Percentiles rank a stretch among this genome's conserved stretches.
Evolutionary conservation across 345 rosid genomes (phyloP).

Genomic region (Heritiera littoralis): DNA sequence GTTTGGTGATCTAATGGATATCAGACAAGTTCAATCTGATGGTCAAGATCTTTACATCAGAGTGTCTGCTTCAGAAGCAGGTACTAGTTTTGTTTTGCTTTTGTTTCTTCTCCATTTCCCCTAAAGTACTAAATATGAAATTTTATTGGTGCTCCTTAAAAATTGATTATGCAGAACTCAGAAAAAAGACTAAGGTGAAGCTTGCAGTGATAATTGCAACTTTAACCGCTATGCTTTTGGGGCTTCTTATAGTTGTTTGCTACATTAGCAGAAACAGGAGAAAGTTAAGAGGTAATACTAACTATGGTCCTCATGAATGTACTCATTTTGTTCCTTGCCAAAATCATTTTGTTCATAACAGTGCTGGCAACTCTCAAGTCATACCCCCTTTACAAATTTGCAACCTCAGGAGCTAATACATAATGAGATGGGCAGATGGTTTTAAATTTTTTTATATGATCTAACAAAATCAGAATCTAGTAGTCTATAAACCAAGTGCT

Average conservation of each 20-base stretch:
- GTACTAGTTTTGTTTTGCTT: not conserved
- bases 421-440: no score
- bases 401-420: no score
- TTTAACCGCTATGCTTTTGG: not conserved
- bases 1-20: conserved; percentile 20
- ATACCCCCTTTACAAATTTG: no score
- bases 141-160: not conserved
- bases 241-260: not conserved
- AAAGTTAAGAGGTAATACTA: not conserved
- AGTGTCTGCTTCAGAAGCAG: conserved; percentile 13
- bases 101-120: not conserved
- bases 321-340: not conserved
- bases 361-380: not conserved
- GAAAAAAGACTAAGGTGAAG: not conserved
- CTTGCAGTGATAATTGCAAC: not conserved
- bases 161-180: not conserved
- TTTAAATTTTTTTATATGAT: no score
- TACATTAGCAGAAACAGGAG: not conserved
- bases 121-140: not conserved
- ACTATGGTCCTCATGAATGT: not conserved
- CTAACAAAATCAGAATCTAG: no score
- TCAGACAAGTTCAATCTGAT: not conserved
- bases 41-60: conserved; percentile 13
- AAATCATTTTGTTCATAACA: not conserved
- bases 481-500: no score